These are phyloP conservation scores for Lactarius hatsudake DNA, from an alignment of 768 basidiomycete genomes.

Conservation along the genomic window DNA sequence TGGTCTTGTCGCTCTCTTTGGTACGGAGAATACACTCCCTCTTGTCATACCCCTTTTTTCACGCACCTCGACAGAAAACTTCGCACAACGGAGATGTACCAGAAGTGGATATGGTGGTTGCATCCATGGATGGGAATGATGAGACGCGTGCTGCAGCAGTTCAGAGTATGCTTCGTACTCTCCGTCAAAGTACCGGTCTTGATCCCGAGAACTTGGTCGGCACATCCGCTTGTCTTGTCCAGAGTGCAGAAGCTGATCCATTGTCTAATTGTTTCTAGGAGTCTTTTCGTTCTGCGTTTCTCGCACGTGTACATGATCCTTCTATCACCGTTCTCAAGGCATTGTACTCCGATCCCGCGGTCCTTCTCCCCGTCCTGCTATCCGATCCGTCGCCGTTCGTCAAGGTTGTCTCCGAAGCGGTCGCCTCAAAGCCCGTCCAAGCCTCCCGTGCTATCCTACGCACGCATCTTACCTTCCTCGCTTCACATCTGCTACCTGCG, in stretches of 20 bases:
- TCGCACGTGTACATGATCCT: constrained; percentile 67
- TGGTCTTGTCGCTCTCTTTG: constrained; percentile 57
- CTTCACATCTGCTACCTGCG: constrained; percentile 40
- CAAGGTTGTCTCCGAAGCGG: constrained; percentile 39
- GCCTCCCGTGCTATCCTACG: constrained; percentile 54
- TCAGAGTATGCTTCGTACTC: constrained; percentile 47
- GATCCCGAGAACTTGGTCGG: constrained; percentile 46
- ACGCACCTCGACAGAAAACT: constrained; percentile 16
- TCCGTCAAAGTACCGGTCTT: constrained; percentile 32
- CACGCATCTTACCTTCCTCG: constrained; percentile 57
- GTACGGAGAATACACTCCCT: constrained; percentile 36
- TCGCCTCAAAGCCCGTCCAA: constrained; percentile 31
- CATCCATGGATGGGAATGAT: constrained; percentile 60
- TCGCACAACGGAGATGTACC: constrained; percentile 10
- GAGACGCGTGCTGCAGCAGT: constrained; percentile 60
- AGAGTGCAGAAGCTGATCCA: neutral
- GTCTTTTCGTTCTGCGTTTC: constrained; percentile 58
- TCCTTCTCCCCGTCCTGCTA: constrained; percentile 46
- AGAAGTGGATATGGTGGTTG: constrained; percentile 43
- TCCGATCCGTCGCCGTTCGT: constrained; percentile 47
- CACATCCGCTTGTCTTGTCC: neutral
- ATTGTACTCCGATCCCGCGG: constrained; percentile 55
- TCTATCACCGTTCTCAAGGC: constrained; percentile 58
- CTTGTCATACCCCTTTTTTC: neutral
- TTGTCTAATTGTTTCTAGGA: constrained; percentile 37